Percentiles rank a stretch among this genome's conserved stretches.
phyloP scores from a whole-genome alignment of 768 basidiomycete species.

The Leccinum longicurvipes region DNA sequence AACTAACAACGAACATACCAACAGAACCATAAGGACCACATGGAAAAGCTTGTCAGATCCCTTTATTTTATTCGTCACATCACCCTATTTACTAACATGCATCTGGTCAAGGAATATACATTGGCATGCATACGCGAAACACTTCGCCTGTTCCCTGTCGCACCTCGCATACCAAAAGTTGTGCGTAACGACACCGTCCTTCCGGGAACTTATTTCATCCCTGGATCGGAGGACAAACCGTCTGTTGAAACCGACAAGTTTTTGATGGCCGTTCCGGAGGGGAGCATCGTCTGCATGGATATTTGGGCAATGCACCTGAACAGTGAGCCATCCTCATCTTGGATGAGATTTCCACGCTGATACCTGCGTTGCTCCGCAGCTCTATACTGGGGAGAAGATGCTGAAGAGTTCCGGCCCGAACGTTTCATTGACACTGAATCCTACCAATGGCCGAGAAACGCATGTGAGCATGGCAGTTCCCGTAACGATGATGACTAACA shows the following conservation, averaged over 20 bases:
- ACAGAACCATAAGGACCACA: constrained; percentile 40
- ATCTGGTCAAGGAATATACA: constrained; percentile 37
- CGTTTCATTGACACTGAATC: constrained; percentile 48
- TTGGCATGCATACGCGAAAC: constrained; percentile 44
- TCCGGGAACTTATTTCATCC: constrained; percentile 33
- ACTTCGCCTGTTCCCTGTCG: constrained; percentile 41
- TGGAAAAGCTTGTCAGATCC: constrained; percentile 35
- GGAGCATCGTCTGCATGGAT: constrained; percentile 40
- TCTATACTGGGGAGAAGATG: constrained; percentile 48
- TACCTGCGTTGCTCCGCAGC: constrained; percentile 26
- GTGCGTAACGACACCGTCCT: constrained; percentile 36
- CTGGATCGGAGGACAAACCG: constrained; percentile 11
- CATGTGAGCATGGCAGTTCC: constrained; percentile 11
- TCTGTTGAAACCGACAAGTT: constrained; percentile 28
- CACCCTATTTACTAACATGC: background rate
- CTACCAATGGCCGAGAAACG: constrained; percentile 28
- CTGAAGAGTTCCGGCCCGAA: constrained; percentile 43
- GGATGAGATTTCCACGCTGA: background rate
- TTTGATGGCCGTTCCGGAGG: constrained; percentile 36
- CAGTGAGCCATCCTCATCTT: constrained; percentile 31
- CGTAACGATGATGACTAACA: background rate
- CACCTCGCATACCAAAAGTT: constrained; percentile 34
- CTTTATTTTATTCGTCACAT: background rate
- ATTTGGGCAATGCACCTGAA: constrained; percentile 43
- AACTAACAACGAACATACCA: background rate